Evolutionary conservation across 768 basidiomycete species (phyloP).

Genomic region (Naganishia onofrii): DNA sequence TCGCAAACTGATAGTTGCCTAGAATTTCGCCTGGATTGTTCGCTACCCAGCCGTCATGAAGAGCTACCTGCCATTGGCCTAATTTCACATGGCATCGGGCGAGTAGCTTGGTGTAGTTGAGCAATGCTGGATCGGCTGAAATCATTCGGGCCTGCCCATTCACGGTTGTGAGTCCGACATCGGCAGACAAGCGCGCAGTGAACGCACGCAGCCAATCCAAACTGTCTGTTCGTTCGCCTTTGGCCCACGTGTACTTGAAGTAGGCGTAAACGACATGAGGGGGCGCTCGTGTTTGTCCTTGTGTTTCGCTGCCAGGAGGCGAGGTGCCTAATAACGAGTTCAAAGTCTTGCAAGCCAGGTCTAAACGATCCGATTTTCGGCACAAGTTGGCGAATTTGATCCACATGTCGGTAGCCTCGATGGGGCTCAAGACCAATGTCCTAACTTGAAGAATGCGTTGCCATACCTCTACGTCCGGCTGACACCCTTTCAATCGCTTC

Average conservation of each 20-base stretch:
- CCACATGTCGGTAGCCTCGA: constrained; percentile 95
- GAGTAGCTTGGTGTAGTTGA: constrained; percentile 76
- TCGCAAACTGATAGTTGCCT: constrained; percentile 77
- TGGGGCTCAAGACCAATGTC: constrained; percentile 85
- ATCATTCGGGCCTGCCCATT: constrained; percentile 55
- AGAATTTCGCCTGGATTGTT: constrained; percentile 77
- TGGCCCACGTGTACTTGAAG: constrained; percentile 93
- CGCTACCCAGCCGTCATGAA: constrained; percentile 73
- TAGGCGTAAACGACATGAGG: constrained; percentile 96
- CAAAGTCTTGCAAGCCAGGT: constrained; percentile 94
- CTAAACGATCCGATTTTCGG: constrained; percentile 88
- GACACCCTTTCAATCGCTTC: constrained; percentile 93
- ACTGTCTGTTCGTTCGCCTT: constrained; percentile 66
- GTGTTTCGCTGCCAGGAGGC: constrained; percentile 38
- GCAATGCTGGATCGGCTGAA: constrained; percentile 47
- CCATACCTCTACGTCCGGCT: constrained; percentile 98
- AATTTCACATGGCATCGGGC: constrained; percentile 95
- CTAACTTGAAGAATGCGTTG: constrained; percentile 94
- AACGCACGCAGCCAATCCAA: constrained; percentile 80
- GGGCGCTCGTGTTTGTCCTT: constrained; percentile 64
- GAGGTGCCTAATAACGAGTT: constrained; percentile 73
- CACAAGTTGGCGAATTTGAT: constrained; percentile 98
- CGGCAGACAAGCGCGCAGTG: constrained; percentile 68
- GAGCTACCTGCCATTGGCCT: constrained; percentile 85
- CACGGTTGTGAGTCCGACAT: constrained; percentile 65